Evolutionary conservation across 1,284 basidiomycete species (phyloP), one percentile per base, ranked within the genome.

Genomic region (Microstroma glucosiphilum): DNA sequence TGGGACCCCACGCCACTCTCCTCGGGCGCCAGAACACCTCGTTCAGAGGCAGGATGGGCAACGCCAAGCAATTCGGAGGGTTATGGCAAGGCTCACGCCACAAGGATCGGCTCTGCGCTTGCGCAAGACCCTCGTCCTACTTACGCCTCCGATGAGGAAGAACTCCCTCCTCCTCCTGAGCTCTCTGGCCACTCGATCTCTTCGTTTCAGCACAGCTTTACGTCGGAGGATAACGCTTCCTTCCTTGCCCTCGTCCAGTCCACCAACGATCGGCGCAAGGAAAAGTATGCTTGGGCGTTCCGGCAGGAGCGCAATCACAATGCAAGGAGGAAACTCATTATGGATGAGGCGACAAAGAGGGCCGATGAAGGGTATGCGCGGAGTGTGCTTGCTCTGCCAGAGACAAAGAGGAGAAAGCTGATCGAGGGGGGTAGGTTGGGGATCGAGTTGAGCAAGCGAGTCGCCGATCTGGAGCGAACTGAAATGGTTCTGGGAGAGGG

Each of bases 171-270:
- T 23, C 53, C 49, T 15, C 23, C 58, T 15, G 56, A 62, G 21
- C 42, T 51, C 3, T 42, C 58, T n/a, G 57, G 61, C 26, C 64
- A 77, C 40, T 66, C 69, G 0, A 62, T 78, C 6, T 68, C 68
- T 19, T 37, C 59, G 7, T 78, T 77, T 53, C 73, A 76, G 41
- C 46, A 68, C 23, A 56, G 40, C 1, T 78, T 75, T 57, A 78
- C 76, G 7, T 75, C 75, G 0, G 76, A 77, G 58, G 75, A 77
- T 68, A 78, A 77, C 46, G 76, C 76, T 0, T 75, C 71, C 19
- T 76, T 78, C 55, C 62, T 66, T 1, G 67, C 70, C 58, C 60
- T 78, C 17, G 63, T 77, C 42, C 63, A 73, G 6, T 59, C 67
- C n/a, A 68, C 65, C 15, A 71, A 73, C 37, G 61, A 64, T 40